Evolutionary conservation across 768 basidiomycete species (phyloP).

Genomic region (Mycena belliarum): DNA sequence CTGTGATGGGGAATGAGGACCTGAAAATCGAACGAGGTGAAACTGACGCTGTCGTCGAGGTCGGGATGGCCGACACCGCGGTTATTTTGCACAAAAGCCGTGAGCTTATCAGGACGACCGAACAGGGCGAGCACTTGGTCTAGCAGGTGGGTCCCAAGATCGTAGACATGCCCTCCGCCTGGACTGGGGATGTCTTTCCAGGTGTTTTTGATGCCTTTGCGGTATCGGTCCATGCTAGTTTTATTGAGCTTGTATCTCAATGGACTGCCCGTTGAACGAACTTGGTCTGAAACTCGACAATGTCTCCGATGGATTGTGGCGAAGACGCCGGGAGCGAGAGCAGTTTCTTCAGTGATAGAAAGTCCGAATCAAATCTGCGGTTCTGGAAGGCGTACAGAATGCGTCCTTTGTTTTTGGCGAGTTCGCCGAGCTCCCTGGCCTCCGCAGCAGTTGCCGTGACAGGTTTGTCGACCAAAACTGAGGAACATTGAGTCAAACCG

Average conservation of each 20-base stretch:
- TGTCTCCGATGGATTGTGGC: constrained; percentile 55
- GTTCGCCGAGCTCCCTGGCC: constrained; percentile 57
- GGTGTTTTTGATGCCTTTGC: constrained; percentile 59
- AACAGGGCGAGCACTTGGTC: constrained; percentile 55
- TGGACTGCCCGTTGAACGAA: constrained; percentile 37
- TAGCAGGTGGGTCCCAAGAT: constrained; percentile 41
- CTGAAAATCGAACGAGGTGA: too few relatives aligned
- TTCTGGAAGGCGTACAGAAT: constrained; percentile 76
- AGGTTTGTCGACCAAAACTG: constrained; percentile 82
- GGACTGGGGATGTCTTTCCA: constrained; percentile 79
- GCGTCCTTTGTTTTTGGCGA: constrained; percentile 60
- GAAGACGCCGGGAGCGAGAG: constrained; percentile 53
- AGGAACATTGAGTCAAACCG: too few relatives aligned
- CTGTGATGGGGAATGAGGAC: constrained; percentile 26
- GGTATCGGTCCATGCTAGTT: constrained; percentile 73
- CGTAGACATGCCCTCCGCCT: constrained; percentile 68
- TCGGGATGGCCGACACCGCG: constrained; percentile 63
- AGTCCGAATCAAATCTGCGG: constrained; percentile 79
- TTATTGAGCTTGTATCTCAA: neutral
- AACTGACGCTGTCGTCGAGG: constrained; percentile 65
- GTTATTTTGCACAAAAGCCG: constrained; percentile 69
- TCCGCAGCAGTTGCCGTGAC: constrained; percentile 61
- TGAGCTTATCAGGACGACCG: constrained; percentile 68
- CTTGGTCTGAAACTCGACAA: constrained; percentile 79
- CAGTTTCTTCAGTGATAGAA: constrained; percentile 62